Evolutionary conservation across 140 eudicot species (phyloP), one percentile per base, ranked within the genome.

Genomic region (Cichorium intybus): DNA sequence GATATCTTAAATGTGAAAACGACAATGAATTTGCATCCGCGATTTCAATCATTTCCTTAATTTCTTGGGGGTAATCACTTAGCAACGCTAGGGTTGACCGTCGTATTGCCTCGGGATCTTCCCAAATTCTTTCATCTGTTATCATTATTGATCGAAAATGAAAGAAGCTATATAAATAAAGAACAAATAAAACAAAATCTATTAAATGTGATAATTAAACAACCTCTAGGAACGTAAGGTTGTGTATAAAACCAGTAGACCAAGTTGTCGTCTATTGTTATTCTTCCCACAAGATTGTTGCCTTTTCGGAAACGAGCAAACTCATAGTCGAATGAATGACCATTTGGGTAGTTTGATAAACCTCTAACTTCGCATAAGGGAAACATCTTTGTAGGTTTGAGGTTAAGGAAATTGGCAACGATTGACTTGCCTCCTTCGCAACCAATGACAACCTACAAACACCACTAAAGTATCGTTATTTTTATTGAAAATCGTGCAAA

Each of bases 371-470:
- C 57, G 53, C 66, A 35, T n/a, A 64, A 51, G 1, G 77, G 56
- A 35, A 49, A 73, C 61, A 35, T 33, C 66, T 69, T 73, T 11
- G 83, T 59, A 24, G 80, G 77, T 62, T 75, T 75, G 12, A 87
- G 56, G 20, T 64, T 73, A 65, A 87, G 82, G 69, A 57, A 83
- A 5, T 83, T 22, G 0, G 95, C 79, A 54, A 78, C 66, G 0
- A 76, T 70, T 4, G 95, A 87, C 6, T 66, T 75, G 12, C 74
- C 65, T 50, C 90, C 90, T 66, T 83, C 95, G 34, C 90, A 87
- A 7, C 95, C 95, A 16, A 86, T 75, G 35, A 86, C 55, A 53
- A 77, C 81, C 95, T 86, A 77, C 16, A 21, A 56, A 4, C 22
- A 56, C 17, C n/a, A n/a, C n/a, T n/a, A n/a, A n/a, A n/a, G n/a